phyloP scores from a whole-genome alignment of 148 eudicot genomes.

The Fagopyrum esculentum region DNA sequence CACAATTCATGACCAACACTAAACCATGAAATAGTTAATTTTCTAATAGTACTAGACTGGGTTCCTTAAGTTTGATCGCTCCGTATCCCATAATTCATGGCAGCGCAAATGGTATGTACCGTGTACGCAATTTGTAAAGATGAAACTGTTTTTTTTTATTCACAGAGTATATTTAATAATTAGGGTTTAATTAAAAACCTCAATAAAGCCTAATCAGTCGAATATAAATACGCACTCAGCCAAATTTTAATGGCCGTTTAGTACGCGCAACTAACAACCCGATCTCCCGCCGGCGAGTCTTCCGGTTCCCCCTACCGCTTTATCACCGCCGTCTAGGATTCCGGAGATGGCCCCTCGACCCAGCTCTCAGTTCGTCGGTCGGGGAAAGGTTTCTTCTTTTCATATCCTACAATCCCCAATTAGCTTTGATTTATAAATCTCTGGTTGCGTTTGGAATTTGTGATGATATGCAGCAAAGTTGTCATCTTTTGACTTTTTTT shows the following conservation, averaged over 20 bases:
- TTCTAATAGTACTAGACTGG: too few relatives aligned
- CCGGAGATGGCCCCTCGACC: slow-evolving; percentile 4
- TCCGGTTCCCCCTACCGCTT: neutral
- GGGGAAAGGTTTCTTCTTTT: neutral
- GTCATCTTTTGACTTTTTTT: neutral
- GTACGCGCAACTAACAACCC: neutral
- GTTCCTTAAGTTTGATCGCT: neutral
- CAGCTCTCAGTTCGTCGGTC: neutral
- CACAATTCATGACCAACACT: too few relatives aligned
- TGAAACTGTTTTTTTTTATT: neutral
- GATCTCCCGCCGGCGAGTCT: neutral
- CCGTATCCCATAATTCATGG: neutral
- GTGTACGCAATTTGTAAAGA: too few relatives aligned
- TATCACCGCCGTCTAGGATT: neutral
- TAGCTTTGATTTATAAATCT: neutral
- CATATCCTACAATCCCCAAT: neutral
- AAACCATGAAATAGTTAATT: too few relatives aligned
- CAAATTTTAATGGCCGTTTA: neutral
- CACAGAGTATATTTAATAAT: neutral
- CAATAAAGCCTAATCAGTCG: neutral
- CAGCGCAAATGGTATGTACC: neutral
- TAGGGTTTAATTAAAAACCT: neutral
- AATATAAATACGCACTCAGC: neutral
- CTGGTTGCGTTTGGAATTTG: neutral
- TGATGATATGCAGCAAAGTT: neutral